Evolutionary conservation across 2,329 filamentous ascomycete species (phyloP).

Genomic region (Xylogone sp.): DNA sequence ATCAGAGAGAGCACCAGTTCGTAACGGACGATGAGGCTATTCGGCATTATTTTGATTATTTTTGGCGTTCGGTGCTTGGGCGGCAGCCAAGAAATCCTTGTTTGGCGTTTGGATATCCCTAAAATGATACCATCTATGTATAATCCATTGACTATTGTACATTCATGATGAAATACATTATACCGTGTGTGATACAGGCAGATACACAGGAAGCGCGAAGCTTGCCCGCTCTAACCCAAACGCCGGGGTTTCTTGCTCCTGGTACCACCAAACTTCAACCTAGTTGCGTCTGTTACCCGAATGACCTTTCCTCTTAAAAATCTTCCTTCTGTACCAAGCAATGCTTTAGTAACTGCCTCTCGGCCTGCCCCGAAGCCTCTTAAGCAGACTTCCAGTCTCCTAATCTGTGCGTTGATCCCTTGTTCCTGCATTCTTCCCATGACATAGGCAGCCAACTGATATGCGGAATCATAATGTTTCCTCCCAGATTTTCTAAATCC

Average conservation of each 20-base stretch:
- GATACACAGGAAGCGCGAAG: background rate
- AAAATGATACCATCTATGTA: background rate
- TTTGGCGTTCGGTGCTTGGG: slow-evolving; percentile 4
- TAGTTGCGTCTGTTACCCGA: slow-evolving; percentile 80
- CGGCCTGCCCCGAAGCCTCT: slow-evolving; percentile 83
- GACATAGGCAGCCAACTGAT: slow-evolving; percentile 81
- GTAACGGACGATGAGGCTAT: slow-evolving; percentile 12
- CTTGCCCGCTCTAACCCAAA: slow-evolving; percentile 43
- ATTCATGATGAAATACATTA: background rate
- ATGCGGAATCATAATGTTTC: slow-evolving; percentile 84
- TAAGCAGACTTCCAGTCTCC: slow-evolving; percentile 73
- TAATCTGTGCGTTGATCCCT: slow-evolving; percentile 72
- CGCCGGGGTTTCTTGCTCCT: slow-evolving; percentile 82
- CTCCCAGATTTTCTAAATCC: slow-evolving; percentile 84
- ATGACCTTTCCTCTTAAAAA: slow-evolving; percentile 70
- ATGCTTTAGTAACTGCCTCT: slow-evolving; percentile 84
- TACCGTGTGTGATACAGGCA: background rate
- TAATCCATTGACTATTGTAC: background rate
- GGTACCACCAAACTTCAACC: slow-evolving; percentile 92
- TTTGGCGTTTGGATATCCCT: background rate
- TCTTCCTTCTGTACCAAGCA: slow-evolving; percentile 82
- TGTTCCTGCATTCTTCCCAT: slow-evolving; percentile 81
- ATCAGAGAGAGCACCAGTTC: slow-evolving; percentile 46
- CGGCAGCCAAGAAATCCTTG: background rate
- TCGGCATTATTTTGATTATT: slow-evolving; percentile 13